phyloP scores from a whole-genome alignment of 352 stramenopile genomes.

The Proteromonas lacertae region DNA sequence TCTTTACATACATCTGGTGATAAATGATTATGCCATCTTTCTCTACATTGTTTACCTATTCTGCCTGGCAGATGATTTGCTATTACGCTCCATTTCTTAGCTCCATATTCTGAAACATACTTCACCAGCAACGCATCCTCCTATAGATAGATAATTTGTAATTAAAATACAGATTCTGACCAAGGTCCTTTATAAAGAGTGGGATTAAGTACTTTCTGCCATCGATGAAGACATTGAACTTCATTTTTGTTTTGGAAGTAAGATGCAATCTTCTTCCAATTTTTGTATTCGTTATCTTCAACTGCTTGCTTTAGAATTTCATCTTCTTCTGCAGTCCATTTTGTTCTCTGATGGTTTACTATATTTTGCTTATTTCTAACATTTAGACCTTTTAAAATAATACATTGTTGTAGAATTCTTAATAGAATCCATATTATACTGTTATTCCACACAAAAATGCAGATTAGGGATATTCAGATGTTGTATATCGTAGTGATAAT shows the following conservation, averaged over 20 bases:
- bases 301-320: conserved; percentile 32
- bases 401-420: too few relatives aligned
- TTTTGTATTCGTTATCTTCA: conserved; percentile 37
- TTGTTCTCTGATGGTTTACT: conserved; percentile 2
- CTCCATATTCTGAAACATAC: background rate
- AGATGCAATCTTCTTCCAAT: conserved; percentile 42
- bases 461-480: too few relatives aligned
- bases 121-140: background rate
- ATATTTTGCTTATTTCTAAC: too few relatives aligned
- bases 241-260: conserved; percentile 31
- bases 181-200: conserved; percentile 60
- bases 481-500: too few relatives aligned
- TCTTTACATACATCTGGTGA: conserved; percentile 65
- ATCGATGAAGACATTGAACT: conserved; percentile 6
- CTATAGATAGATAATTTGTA: background rate
- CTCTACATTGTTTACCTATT: conserved; percentile 72
- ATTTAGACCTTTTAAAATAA: too few relatives aligned
- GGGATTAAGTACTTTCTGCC: conserved; percentile 27
- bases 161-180: conserved; percentile 35
- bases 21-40: conserved; percentile 82
- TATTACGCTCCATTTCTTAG: conserved; percentile 48
- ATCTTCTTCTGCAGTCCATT: conserved; percentile 39
- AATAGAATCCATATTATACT: too few relatives aligned
- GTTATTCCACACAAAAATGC: too few relatives aligned
- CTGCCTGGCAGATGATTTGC: conserved; percentile 45